Base-by-base conservation (phyloP, 1,139 yeast species). In the Taphrina flavorubra region DNA sequence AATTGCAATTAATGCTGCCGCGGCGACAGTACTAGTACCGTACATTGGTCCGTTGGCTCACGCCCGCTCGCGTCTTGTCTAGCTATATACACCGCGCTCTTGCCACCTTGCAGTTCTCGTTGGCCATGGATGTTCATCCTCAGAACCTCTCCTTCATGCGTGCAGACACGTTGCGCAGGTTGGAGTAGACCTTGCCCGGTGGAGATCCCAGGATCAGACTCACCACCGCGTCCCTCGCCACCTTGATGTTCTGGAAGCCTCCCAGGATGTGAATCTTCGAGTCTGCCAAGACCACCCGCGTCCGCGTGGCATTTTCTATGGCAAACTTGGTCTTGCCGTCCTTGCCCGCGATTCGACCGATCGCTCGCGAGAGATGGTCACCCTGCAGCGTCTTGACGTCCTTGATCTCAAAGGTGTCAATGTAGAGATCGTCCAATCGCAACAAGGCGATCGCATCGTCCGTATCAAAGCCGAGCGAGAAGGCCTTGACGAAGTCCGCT, bases 271-370 rank as follows among this genome's bases (percentile, higher is more conserved):
- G 99, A 75, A 94, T 92, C 79, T 92, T 94, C 60, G 96, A 87
- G 79, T 94, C 99, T 0, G 99, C 99, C 74, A 94, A 83, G 25
- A 94, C 99, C 63, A 94, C 92, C 83, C 99, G 88, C 14, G 99
- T 94, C 81, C 98, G 86, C 42, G 99, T 92, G 34, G 99, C 98
- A 77, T 94, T 94, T 80, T 94, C 99, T 76, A 94, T 94, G 47
- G 99, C 97, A 79, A 92, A 94, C 81, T 94, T 94, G 72, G 99
- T 94, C 80, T 92, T 92, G 77, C 99, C 99, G 77, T 94, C 99
- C 78, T 94, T 95, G 79, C 99, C 99, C 34, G 99, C 99, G 79
- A 94, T 94, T 84, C 99, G 92, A 75, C 99, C 99, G 78, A 94
- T 94, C 20, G 99, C 99, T 83, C 99, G 88, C 61, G 97, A 88